Evolutionary conservation across 176 grass and related monocot species (phyloP).

Genomic region (Aegilops longissima): DNA sequence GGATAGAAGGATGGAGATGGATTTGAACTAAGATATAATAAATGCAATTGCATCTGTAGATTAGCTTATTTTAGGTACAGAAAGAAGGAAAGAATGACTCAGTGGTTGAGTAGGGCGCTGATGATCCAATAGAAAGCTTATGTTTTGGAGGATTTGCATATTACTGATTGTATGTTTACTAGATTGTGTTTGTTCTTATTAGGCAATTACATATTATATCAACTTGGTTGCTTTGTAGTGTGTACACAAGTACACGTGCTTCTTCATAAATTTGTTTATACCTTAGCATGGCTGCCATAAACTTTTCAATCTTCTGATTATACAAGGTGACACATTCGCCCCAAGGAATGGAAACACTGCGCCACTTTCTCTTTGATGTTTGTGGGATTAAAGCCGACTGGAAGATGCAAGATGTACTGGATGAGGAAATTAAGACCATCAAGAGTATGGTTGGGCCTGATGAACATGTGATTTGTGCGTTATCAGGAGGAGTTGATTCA

Average conservation of each 20-base stretch:
- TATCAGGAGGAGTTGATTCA: slow-evolving; percentile 85
- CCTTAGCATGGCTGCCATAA: neutral
- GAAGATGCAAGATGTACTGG: slow-evolving; percentile 91
- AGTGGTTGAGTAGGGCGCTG: neutral
- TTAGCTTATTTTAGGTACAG: no score
- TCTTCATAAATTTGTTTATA: neutral
- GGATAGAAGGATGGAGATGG: neutral
- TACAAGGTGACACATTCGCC: slow-evolving; percentile 85
- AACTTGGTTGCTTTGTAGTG: neutral
- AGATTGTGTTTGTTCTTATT: neutral
- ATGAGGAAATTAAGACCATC: slow-evolving; percentile 83
- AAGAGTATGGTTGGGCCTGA: slow-evolving; percentile 57
- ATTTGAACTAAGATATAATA: no score
- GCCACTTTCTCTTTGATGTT: slow-evolving; percentile 71
- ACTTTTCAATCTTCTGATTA: slow-evolving; percentile 10
- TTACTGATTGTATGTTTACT: neutral
- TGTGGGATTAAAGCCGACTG: slow-evolving; percentile 67
- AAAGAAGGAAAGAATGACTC: neutral
- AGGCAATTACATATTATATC: neutral
- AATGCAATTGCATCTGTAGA: no score
- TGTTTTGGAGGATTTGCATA: neutral
- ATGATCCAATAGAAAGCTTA: neutral
- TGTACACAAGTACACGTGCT: neutral
- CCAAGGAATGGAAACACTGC: slow-evolving; percentile 82
- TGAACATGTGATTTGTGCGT: slow-evolving; percentile 82